Evolutionary conservation across 306 rosid genomes (phyloP).

Genomic region (Begonia fuchsioides): DNA sequence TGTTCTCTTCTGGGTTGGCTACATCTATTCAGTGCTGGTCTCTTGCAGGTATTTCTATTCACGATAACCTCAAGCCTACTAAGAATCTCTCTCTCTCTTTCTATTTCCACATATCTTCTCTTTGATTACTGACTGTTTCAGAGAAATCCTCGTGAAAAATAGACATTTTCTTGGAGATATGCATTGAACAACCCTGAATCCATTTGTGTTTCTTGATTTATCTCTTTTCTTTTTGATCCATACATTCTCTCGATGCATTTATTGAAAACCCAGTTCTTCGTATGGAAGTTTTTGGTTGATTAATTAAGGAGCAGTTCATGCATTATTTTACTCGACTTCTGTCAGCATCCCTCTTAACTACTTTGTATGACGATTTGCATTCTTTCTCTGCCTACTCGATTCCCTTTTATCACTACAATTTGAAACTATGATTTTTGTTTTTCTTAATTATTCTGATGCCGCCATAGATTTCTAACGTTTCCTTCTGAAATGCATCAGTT

Average conservation of each 20-base stretch:
- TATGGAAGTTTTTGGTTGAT: neutral
- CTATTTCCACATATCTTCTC: neutral
- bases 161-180: neutral
- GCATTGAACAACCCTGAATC: neutral
- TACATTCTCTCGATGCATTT: slow-evolving; percentile 9
- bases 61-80: slow-evolving; percentile 1
- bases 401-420: neutral
- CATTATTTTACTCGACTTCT: slow-evolving; percentile 1
- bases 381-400: neutral
- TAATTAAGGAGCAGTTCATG: too few species aligned
- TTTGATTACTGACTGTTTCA: neutral
- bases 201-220: slow-evolving; percentile 4
- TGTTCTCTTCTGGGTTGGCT: slow-evolving; percentile 50
- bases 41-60: slow-evolving; percentile 25
- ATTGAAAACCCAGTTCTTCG: slow-evolving; percentile 11
- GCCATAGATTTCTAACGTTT: too few species aligned
- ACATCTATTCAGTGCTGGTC: slow-evolving; percentile 13
- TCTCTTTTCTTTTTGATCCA: slow-evolving; percentile 1
- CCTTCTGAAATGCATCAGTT: too few species aligned
- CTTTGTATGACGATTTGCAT: neutral
- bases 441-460: too few species aligned
- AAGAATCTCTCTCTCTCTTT: slow-evolving; percentile 5
- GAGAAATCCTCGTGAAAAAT: neutral
- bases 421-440: too few species aligned
- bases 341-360: neutral